A percentile compares a stretch with the other conserved stretches of the same genome.
These are phyloP conservation scores for Scutellaria baicalensis DNA, from an alignment of 257 asterid species.

Conservation along the genomic window DNA sequence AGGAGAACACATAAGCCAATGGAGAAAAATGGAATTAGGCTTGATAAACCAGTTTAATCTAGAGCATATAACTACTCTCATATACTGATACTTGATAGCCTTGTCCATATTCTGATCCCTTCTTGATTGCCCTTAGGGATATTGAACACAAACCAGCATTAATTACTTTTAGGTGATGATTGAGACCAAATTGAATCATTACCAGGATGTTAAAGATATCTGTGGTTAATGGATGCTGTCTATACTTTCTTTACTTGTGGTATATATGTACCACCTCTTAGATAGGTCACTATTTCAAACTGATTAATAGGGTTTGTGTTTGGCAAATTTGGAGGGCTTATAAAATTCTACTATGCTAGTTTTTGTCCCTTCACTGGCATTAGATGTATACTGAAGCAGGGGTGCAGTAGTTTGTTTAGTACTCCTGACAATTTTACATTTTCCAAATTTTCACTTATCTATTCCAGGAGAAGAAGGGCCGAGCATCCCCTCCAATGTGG, in stretches of 20 bases:
- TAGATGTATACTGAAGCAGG: not conserved
- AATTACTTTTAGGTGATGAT: not conserved
- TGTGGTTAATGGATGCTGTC: not conserved
- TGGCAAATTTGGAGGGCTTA: not conserved
- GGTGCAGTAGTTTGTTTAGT: not conserved
- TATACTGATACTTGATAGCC: not conserved
- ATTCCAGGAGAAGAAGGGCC: slow-evolving; percentile 67
- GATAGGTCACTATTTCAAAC: not conserved
- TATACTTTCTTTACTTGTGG: not conserved
- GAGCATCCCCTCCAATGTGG: slow-evolving; percentile 76
- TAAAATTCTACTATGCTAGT: not conserved
- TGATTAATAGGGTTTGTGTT: not conserved
- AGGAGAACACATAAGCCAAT: not conserved
- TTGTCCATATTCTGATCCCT: slow-evolving; percentile 2
- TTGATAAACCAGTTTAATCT: not conserved
- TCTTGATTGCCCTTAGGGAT: not conserved
- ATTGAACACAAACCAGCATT: not conserved
- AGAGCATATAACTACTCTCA: not conserved
- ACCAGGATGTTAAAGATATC: not conserved
- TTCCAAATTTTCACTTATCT: not conserved
- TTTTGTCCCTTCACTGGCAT: not conserved
- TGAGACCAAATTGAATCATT: not conserved
- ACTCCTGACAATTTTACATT: not conserved
- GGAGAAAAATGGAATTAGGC: not conserved
- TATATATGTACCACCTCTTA: not conserved